phyloP scores from a whole-genome alignment of 1,284 basidiomycete species.

The Volvariella surrecta region DNA sequence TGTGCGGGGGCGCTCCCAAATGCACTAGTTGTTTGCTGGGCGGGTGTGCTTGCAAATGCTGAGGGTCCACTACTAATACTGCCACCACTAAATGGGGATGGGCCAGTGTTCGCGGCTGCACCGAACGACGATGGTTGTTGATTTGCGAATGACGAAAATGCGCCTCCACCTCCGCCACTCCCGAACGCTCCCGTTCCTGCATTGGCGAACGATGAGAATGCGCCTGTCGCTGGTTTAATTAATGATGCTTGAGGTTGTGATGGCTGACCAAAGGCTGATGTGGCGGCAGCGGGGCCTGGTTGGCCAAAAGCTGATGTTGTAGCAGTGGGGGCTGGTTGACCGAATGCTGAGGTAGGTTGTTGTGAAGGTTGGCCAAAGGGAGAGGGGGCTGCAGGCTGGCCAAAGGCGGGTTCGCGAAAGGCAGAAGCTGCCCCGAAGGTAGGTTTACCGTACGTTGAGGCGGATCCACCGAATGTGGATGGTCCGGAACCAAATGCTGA shows the following conservation, averaged over 20 bases:
- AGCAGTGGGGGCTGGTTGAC: constrained; percentile 34
- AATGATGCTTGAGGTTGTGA: constrained; percentile 14
- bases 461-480: constrained; percentile 23
- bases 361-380: constrained; percentile 33
- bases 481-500: constrained; percentile 13
- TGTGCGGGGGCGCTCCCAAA: constrained; percentile 14
- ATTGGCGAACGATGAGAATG: constrained; percentile 25
- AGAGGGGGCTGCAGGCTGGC: constrained; percentile 18
- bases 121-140: constrained; percentile 16
- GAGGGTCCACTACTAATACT: constrained; percentile 5
- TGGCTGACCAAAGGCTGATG: constrained; percentile 27
- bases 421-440: constrained; percentile 17
- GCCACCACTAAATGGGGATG: too few species aligned
- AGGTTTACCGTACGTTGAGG: constrained; percentile 20
- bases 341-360: constrained; percentile 32
- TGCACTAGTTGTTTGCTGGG: constrained; percentile 15
- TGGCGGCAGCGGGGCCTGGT: constrained; percentile 15
- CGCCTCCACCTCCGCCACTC: constrained; percentile 16
- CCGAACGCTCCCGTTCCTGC: constrained; percentile 16
- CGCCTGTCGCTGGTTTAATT: constrained; percentile 24
- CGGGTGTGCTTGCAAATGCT: constrained; percentile 14
- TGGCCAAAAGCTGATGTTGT: constrained; percentile 27
- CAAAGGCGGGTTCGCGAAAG: constrained; percentile 22
- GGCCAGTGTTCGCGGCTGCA: constrained; percentile 3
- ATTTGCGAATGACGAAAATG: constrained; percentile 28